phyloP scores from a whole-genome alignment of 2,329 filamentous ascomycete species.

The Hypomyces rosellus region DNA sequence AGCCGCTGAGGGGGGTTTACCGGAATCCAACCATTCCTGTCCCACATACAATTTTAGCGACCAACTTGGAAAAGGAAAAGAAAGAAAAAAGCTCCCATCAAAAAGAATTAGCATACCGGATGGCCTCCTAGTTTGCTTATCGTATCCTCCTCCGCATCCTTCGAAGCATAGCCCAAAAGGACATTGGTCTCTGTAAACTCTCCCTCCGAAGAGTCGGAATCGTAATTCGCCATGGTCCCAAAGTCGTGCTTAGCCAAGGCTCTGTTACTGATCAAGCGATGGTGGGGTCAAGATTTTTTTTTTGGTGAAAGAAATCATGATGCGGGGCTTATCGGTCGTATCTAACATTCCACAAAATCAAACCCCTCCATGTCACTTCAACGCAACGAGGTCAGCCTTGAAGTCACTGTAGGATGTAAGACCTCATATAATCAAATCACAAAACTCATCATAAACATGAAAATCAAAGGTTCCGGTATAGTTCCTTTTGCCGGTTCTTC shows the following conservation, averaged over 20 bases:
- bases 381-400: neutral
- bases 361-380: neutral
- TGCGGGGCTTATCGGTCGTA: constrained; percentile 25
- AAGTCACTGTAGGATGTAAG: too few species aligned
- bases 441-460: neutral
- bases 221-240: constrained; percentile 63
- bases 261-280: constrained; percentile 18
- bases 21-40: constrained; percentile 78
- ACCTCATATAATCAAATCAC: neutral
- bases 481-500: constrained; percentile 9
- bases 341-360: neutral
- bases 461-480: neutral
- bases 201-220: constrained; percentile 75
- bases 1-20: constrained; percentile 63
- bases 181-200: constrained; percentile 78
- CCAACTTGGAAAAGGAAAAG: too few species aligned
- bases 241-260: constrained; percentile 5
- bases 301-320: constrained; percentile 14
- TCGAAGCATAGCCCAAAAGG: constrained; percentile 80
- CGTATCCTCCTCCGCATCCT: constrained; percentile 70
- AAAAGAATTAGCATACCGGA: constrained; percentile 55
- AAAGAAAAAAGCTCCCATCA: neutral
- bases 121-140: constrained; percentile 83
- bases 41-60: neutral
- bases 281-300: constrained; percentile 39